These are phyloP conservation scores for Moniliophthora roreri DNA, from an alignment of 1,284 basidiomycete species.

Conservation along the genomic window DNA sequence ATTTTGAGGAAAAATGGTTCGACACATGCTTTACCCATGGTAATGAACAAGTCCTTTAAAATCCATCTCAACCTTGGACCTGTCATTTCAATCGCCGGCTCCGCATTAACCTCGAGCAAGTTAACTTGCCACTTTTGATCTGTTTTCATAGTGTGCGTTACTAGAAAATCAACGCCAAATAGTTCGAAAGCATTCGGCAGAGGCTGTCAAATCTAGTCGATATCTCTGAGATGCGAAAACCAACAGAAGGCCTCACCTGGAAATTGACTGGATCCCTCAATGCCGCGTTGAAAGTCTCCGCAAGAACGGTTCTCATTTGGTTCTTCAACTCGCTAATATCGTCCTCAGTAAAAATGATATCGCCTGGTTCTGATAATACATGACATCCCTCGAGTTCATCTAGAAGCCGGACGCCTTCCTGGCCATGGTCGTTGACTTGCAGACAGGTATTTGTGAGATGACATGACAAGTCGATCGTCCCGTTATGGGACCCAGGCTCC, in stretches of 20 bases:
- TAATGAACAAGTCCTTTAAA: conserved; percentile 77
- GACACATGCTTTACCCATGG: conserved; percentile 70
- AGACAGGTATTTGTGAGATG: conserved; percentile 97
- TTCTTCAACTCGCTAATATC: conserved; percentile 61
- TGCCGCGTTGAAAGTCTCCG: conserved; percentile 85
- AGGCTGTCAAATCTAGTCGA: conserved; percentile 45
- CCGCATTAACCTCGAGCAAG: conserved; percentile 91
- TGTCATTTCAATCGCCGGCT: conserved; percentile 94
- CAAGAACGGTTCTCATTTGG: conserved; percentile 68
- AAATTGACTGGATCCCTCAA: conserved; percentile 85
- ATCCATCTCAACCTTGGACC: conserved; percentile 83
- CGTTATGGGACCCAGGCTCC: conserved; percentile 32
- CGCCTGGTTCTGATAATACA: conserved; percentile 40
- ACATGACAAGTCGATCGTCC: conserved; percentile 58
- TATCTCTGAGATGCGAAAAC: neutral
- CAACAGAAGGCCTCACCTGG: conserved; percentile 52
- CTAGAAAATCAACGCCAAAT: conserved; percentile 90
- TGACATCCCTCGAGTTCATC: conserved; percentile 73
- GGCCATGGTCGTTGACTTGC: conserved; percentile 65
- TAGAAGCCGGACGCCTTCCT: conserved; percentile 71
- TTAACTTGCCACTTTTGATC: conserved; percentile 57
- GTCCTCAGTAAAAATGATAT: conserved; percentile 23
- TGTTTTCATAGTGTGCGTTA: conserved; percentile 47
- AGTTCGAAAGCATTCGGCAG: conserved; percentile 95
- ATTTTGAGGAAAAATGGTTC: conserved; percentile 60